phyloP scores from a whole-genome alignment of 2,329 filamentous ascomycete genomes.

The Microascus cirrosus region DNA sequence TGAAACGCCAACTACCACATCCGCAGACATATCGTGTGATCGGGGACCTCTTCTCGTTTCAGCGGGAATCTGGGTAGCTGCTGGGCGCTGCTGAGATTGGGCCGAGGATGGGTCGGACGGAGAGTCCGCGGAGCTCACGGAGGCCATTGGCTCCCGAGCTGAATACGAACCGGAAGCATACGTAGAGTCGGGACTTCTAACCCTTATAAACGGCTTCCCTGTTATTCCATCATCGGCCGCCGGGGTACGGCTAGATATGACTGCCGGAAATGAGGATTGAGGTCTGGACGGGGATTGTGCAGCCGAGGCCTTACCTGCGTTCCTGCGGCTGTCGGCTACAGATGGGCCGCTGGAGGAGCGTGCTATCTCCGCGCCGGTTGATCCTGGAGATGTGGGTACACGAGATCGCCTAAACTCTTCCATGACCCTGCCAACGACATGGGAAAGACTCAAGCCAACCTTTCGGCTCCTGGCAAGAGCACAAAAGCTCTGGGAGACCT shows the following conservation, averaged over 20 bases:
- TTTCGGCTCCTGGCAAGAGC: conserved; percentile 29
- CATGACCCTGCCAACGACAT: conserved; percentile 34
- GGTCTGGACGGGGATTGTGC: neutral
- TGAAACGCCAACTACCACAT: conserved; percentile 81
- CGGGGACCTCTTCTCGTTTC: neutral
- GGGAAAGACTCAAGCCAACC: conserved; percentile 27
- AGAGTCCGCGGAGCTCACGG: neutral
- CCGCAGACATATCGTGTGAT: conserved; percentile 13
- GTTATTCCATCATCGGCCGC: conserved; percentile 39
- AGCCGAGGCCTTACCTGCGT: neutral
- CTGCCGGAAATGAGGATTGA: neutral
- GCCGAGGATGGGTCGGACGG: neutral
- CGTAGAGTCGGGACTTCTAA: conserved; percentile 21
- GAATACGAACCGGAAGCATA: neutral
- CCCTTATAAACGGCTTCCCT: conserved; percentile 41
- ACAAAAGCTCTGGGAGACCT: conserved; percentile 38
- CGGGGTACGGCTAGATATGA: neutral
- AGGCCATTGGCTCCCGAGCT: neutral
- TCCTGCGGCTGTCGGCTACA: neutral
- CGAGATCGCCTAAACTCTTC: neutral
- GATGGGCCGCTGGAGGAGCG: neutral
- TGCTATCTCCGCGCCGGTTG: neutral
- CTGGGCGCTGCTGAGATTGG: neutral
- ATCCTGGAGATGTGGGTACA: neutral
- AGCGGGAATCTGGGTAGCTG: neutral